Evolutionary conservation across 129 eudicot species (phyloP).

Genomic region (Kitagawia praeruptora): DNA sequence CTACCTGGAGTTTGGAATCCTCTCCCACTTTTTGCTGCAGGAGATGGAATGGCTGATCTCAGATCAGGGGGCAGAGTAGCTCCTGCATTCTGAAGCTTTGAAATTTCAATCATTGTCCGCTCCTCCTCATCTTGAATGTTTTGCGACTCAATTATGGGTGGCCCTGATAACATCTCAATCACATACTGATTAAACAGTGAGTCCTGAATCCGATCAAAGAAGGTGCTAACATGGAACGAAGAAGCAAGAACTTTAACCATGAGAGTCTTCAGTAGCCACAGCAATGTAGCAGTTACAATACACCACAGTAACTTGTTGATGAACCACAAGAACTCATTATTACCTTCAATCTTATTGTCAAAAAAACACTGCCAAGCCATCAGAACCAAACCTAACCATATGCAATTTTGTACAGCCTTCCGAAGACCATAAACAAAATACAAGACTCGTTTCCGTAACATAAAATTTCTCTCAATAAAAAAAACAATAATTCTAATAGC

Average conservation of each 20-base stretch:
- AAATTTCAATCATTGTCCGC: conserved; percentile 50
- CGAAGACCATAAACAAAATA: conserved; percentile 74
- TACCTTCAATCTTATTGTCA: conserved; percentile 44
- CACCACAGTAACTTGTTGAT: conserved; percentile 59
- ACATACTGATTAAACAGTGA: conserved; percentile 76
- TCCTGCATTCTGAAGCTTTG: conserved; percentile 69
- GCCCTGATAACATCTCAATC: conserved; percentile 72
- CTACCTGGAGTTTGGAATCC: conserved; percentile 21
- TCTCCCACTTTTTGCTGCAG: conserved; percentile 32
- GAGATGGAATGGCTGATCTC: conserved; percentile 24
- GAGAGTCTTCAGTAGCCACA: conserved; percentile 73
- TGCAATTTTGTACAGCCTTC: conserved; percentile 62
- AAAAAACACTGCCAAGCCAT: conserved; percentile 74
- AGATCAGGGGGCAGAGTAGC: conserved; percentile 64
- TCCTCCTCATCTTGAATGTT: conserved; percentile 55
- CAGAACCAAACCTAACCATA: conserved; percentile 73
- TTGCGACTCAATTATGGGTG: conserved; percentile 47
- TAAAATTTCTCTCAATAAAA: conserved; percentile 63
- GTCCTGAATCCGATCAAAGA: conserved; percentile 83
- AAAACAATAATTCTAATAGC: conserved; percentile 50
- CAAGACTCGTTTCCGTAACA: conserved; percentile 55
- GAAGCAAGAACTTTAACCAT: conserved; percentile 86
- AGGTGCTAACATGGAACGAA: conserved; percentile 78
- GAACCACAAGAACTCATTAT: conserved; percentile 31
- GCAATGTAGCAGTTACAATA: conserved; percentile 46